Conservation (phyloP, 2,329 filamentous ascomycete species). For the Penicillium sp. region DNA sequence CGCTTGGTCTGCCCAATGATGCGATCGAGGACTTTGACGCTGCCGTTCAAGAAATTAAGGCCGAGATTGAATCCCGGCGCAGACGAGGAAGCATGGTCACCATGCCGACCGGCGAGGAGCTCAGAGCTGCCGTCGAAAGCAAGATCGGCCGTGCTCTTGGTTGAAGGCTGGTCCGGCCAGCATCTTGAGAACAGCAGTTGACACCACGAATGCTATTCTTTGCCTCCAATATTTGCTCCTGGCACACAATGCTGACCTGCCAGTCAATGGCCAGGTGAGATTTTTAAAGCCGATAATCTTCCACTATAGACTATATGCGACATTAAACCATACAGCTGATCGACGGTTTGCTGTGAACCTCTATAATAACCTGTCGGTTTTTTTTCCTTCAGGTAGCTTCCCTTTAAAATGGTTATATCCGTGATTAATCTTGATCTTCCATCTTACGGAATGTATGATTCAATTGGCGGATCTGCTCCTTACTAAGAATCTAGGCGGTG, state of each 20-base stretch:
- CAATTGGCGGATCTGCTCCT: too few species aligned
- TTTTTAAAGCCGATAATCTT: background rate
- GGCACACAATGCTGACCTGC: background rate
- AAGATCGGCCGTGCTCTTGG: conserved; percentile 55
- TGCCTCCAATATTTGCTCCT: background rate
- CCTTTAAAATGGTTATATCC: too few species aligned
- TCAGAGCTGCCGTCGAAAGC: conserved; percentile 58
- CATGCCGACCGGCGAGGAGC: conserved; percentile 54
- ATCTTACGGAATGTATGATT: too few species aligned
- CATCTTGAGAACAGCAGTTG: too few species aligned
- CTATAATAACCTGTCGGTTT: background rate
- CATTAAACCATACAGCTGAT: background rate
- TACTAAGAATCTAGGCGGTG: too few species aligned
- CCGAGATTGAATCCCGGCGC: conserved; percentile 69
- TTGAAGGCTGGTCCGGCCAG: background rate
- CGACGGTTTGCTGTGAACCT: background rate
- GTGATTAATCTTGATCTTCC: too few species aligned
- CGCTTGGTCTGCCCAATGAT: conserved; percentile 80
- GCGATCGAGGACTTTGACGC: conserved; percentile 76
- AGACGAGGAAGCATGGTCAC: conserved; percentile 51
- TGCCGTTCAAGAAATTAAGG: conserved; percentile 73
- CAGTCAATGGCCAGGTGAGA: conserved; percentile 1
- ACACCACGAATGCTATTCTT: background rate
- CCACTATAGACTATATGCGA: background rate
- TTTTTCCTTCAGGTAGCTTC: too few species aligned